These are phyloP conservation scores for Stylonectria norvegica DNA, from an alignment of 2,329 filamentous ascomycete genomes.

Conservation along the genomic window DNA sequence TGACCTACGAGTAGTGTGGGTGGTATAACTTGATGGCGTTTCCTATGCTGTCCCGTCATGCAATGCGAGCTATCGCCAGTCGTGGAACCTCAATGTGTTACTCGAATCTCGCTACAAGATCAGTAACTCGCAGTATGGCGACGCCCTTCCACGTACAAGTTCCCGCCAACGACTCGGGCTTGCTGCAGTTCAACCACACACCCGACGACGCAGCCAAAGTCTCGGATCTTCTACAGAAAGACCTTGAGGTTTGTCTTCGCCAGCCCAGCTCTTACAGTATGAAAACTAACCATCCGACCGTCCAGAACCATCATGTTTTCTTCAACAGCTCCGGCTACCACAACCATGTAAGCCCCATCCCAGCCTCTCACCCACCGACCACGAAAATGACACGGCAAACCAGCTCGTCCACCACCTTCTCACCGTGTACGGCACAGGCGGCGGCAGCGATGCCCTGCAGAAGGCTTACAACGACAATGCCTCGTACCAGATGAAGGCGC, in stretches of 20 bases:
- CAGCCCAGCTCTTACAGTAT: not conserved
- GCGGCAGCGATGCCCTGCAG: constrained; percentile 56
- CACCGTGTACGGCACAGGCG: constrained; percentile 72
- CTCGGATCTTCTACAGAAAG: constrained; percentile 69
- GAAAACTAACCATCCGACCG: constrained; percentile 4
- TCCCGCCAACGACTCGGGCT: constrained; percentile 46
- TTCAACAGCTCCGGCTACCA: constrained; percentile 76
- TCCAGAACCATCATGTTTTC: constrained; percentile 65
- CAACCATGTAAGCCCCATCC: constrained; percentile 60
- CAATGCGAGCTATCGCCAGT: too few species aligned
- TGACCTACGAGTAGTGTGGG: too few species aligned
- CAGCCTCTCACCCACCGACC: not conserved
- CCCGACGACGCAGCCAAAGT: constrained; percentile 59
- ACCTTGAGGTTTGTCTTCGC: constrained; percentile 55
- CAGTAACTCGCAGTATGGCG: constrained; percentile 38
- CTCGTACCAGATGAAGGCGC: constrained; percentile 60
- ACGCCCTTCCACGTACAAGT: constrained; percentile 49
- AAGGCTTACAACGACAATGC: constrained; percentile 62
- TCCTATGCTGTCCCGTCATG: too few species aligned
- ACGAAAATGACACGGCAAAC: constrained; percentile 2
- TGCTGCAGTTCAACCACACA: constrained; percentile 46
- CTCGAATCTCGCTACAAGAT: too few species aligned
- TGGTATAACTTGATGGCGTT: too few species aligned
- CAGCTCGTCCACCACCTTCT: constrained; percentile 71
- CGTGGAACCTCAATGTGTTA: too few species aligned